These are phyloP conservation scores for Claviceps digitariae DNA, from an alignment of 2,329 filamentous ascomycete genomes.

Conservation along the genomic window DNA sequence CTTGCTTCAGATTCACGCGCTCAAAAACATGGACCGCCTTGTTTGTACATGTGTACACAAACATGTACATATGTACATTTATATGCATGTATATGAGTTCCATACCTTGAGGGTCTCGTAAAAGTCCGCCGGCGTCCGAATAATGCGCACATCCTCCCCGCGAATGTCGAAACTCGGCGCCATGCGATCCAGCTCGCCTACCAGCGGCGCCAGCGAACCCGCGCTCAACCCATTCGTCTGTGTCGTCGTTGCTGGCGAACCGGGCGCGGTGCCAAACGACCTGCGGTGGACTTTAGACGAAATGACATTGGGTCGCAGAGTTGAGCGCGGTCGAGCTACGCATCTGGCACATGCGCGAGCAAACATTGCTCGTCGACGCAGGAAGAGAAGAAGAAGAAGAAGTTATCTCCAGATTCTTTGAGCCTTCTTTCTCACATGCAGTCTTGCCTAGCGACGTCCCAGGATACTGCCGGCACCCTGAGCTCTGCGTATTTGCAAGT, in stretches of 20 bases:
- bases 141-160: conserved; percentile 65
- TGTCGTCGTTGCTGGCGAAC: conserved; percentile 19
- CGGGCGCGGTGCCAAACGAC: conserved; percentile 24
- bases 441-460: too few species aligned
- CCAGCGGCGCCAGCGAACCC: conserved; percentile 38
- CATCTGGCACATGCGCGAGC: conserved; percentile 22
- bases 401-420: not conserved
- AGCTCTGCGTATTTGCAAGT: not conserved
- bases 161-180: conserved; percentile 81
- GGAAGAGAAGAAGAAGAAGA: not conserved
- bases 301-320: conserved; percentile 2
- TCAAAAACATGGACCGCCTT: not conserved
- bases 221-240: conserved; percentile 7
- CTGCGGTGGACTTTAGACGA: conserved; percentile 24
- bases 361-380: conserved; percentile 15
- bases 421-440: not conserved
- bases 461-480: not conserved
- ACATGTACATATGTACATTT: too few species aligned
- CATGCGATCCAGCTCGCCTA: conserved; percentile 69
- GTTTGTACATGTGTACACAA: too few species aligned
- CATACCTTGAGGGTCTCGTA: conserved; percentile 77
- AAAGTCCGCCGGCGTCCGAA: conserved; percentile 75
- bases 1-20: not conserved
- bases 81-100: too few species aligned
- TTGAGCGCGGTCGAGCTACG: conserved; percentile 12